Base-by-base conservation (phyloP, 1,284 basidiomycete species). In the Agroathelia rolfsii region DNA sequence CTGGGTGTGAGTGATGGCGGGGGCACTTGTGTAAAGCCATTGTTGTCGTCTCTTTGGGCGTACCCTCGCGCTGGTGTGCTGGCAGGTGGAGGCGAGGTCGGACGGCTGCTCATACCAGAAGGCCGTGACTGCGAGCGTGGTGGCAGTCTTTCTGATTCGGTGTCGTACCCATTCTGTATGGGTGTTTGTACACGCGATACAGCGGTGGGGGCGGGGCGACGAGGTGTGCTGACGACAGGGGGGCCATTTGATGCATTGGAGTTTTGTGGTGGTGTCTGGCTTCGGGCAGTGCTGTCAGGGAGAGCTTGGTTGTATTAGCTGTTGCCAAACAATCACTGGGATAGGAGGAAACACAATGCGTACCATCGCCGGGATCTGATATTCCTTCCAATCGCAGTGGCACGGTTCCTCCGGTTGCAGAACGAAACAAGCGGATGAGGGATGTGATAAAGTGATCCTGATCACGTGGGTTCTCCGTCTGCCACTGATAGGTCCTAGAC, bases 401-500 rank as follows among this genome's bases (percentile, higher is more conserved):
- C 3, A 57, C 53, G 27, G 60, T 51, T 12, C 67, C 66, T 22
- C 65, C 64, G 11, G 75, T 66, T 20, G 80, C 64, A 20, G 64
- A 59, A 27, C 69, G 67, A 54, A 81, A 90, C n/a, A 88, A 66
- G 36, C 75, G 66, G 37, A 88, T 61, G 22, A 82, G 45, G 0
- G 78, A 64, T 24, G 69, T 65, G 28, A 94, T 55, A 52, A 95
- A 95, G 9, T 60, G 58, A 5, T 62, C 50, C 51, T 92, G 88
- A 42, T 93, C 86, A 10, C 53, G 52, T 21, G 70, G 53, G 34
- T 70, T 69, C 50, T 92, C 89, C 0, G 87, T 85, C 47, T 79
- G 70, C 88, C 89, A 95, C 48, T 66, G 69, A 59, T 95, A 95
- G 12, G 84, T 78, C 52, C 89, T 74, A 10, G 82, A 76, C 40